Conservation (phyloP, 768 basidiomycete genomes). For the Boletus vermiculosoides region DNA sequence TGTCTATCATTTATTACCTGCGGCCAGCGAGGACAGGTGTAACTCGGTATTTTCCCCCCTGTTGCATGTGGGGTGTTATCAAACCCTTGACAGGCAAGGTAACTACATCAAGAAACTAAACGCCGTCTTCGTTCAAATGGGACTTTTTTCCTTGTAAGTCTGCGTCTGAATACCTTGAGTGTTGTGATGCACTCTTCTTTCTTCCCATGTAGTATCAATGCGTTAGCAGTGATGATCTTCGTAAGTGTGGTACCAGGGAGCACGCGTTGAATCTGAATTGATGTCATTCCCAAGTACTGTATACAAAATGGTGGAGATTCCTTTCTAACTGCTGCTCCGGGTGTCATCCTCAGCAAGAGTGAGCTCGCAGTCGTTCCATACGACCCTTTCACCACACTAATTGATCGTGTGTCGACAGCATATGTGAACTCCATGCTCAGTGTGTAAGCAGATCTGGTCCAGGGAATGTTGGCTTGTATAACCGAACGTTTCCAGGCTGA, state of each 20-base stretch:
- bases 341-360: conserved; percentile 20
- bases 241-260: background rate
- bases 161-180: background rate
- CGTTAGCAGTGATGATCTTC: conserved; percentile 3
- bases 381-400: background rate
- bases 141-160: conserved; percentile 19
- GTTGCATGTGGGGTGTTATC: background rate
- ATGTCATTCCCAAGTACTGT: background rate
- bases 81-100: background rate
- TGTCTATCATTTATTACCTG: conserved; percentile 16
- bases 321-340: conserved; percentile 9
- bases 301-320: background rate
- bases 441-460: conserved; percentile 17
- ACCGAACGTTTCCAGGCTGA: conserved; percentile 6
- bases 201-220: conserved; percentile 4
- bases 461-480: background rate
- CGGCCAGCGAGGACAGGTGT: conserved; percentile 9
- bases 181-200: background rate
- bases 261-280: background rate
- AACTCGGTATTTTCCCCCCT: conserved; percentile 7
- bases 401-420: conserved; percentile 1
- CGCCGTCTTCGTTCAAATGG: conserved; percentile 19
- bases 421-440: conserved; percentile 26
- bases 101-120: conserved; percentile 16
- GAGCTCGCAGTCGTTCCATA: background rate